phyloP scores from a whole-genome alignment of 805 yeast species.

The Cyberlindnera petersonii region DNA sequence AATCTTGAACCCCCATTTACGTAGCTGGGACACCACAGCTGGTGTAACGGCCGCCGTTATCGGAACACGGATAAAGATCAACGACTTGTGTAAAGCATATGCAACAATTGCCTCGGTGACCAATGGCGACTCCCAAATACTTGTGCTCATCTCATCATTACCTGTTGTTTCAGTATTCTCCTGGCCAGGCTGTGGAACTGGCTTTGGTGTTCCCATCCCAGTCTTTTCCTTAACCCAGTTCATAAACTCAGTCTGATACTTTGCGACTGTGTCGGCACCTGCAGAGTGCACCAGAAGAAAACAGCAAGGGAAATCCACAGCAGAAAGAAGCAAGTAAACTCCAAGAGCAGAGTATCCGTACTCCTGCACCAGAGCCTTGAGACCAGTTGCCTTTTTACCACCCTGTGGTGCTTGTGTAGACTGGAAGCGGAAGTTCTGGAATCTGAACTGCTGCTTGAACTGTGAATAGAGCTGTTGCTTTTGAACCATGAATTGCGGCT shows the following conservation, averaged over 20 bases:
- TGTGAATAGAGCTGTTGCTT: slow-evolving; percentile 8
- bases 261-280: slow-evolving; percentile 78
- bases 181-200: slow-evolving; percentile 19
- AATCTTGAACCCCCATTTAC: slow-evolving; percentile 76
- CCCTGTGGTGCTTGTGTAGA: slow-evolving; percentile 7
- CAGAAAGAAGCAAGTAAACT: slow-evolving; percentile 70
- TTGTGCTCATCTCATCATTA: too few species aligned
- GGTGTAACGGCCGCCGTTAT: slow-evolving; percentile 92
- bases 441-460: slow-evolving; percentile 7
- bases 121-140: slow-evolving; percentile 38
- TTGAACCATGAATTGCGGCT: slow-evolving; percentile 7
- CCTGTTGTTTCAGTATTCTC: slow-evolving; percentile 8
- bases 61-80: slow-evolving; percentile 81
- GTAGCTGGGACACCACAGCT: slow-evolving; percentile 56
- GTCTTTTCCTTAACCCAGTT: slow-evolving; percentile 37
- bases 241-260: slow-evolving; percentile 59
- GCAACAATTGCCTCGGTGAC: slow-evolving; percentile 87
- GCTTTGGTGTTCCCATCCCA: slow-evolving; percentile 45
- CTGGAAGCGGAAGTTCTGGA: slow-evolving; percentile 12
- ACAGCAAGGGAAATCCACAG: slow-evolving; percentile 79
- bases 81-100: slow-evolving; percentile 86
- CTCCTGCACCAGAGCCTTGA: slow-evolving; percentile 67
- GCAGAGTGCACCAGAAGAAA: slow-evolving; percentile 77
- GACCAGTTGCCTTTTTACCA: slow-evolving; percentile 26
- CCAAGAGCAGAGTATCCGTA: slow-evolving; percentile 92